Evolutionary conservation across 2,329 filamentous ascomycete genomes (phyloP).

Genomic region (Tricladium varicosporioides): DNA sequence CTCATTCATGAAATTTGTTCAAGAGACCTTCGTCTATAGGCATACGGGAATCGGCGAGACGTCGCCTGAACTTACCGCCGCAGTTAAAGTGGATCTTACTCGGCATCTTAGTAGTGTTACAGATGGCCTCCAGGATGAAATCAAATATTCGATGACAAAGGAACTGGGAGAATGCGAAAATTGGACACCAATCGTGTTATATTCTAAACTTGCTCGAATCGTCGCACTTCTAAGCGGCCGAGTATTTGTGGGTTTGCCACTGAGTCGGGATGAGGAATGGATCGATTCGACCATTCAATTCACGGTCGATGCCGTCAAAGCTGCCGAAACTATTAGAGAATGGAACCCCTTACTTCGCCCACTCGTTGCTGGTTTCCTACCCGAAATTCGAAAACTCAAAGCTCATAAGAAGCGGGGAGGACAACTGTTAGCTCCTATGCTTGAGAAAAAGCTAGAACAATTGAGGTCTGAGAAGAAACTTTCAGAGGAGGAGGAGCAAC

Average conservation of each 20-base stretch:
- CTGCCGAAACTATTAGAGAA: background rate
- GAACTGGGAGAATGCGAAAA: constrained; percentile 28
- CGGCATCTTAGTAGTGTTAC: constrained; percentile 9
- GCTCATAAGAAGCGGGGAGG: background rate
- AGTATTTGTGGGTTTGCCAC: constrained; percentile 25
- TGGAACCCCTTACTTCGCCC: background rate
- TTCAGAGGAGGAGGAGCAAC: background rate
- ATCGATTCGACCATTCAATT: constrained; percentile 21
- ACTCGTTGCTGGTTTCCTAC: background rate
- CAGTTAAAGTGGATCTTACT: constrained; percentile 14
- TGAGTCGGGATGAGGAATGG: constrained; percentile 29
- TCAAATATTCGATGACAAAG: constrained; percentile 18
- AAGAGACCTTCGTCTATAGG: constrained; percentile 11
- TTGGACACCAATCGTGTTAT: constrained; percentile 33
- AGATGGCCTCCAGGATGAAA: constrained; percentile 24
- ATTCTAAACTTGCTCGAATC: constrained; percentile 37
- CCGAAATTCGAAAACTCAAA: background rate
- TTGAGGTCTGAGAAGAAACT: background rate
- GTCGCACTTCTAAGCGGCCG: constrained; percentile 39
- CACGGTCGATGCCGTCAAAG: constrained; percentile 10
- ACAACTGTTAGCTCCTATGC: background rate
- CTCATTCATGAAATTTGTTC: constrained; percentile 23
- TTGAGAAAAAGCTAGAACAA: background rate
- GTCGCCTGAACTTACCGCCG: constrained; percentile 7
- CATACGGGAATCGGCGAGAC: constrained; percentile 22